phyloP scores from a whole-genome alignment of 257 asterid species.

The Fraxinus quadrangulata region DNA sequence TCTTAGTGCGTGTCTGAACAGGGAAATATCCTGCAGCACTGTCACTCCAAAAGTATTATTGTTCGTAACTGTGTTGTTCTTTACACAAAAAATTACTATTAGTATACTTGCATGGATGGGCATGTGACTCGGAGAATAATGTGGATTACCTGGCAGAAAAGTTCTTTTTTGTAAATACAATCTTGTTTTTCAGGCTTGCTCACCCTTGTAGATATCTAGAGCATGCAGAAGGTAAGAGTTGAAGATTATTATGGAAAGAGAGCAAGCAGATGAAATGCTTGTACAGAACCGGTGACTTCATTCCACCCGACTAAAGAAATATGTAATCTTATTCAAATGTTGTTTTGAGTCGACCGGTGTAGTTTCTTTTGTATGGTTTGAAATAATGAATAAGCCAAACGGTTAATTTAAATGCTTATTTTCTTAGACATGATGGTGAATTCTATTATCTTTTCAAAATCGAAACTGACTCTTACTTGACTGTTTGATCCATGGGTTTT shows the following conservation, averaged over 20 bases:
- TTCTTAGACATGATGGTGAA: neutral
- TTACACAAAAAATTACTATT: neutral
- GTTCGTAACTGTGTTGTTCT: neutral
- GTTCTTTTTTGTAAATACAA: neutral
- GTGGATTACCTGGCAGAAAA: neutral
- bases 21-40: neutral
- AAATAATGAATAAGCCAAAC: slow-evolving; percentile 19
- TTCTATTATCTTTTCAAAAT: slow-evolving; percentile 2
- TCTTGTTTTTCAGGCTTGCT: slow-evolving; percentile 22
- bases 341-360: slow-evolving; percentile 27
- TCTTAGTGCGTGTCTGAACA: neutral
- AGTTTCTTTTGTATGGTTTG: slow-evolving; percentile 21
- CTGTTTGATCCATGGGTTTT: neutral
- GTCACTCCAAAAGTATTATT: neutral
- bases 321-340: slow-evolving; percentile 22
- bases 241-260: slow-evolving; percentile 4
- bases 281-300: slow-evolving; percentile 25
- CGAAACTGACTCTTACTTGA: neutral
- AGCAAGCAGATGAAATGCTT: slow-evolving; percentile 22
- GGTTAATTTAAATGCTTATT: slow-evolving; percentile 16
- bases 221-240: slow-evolving; percentile 22
- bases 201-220: slow-evolving; percentile 27
- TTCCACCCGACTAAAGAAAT: slow-evolving; percentile 24
- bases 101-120: neutral
- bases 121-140: neutral